Conservation (phyloP, 2,329 filamentous ascomycete genomes). For the Sarocladiaceae sp. region DNA sequence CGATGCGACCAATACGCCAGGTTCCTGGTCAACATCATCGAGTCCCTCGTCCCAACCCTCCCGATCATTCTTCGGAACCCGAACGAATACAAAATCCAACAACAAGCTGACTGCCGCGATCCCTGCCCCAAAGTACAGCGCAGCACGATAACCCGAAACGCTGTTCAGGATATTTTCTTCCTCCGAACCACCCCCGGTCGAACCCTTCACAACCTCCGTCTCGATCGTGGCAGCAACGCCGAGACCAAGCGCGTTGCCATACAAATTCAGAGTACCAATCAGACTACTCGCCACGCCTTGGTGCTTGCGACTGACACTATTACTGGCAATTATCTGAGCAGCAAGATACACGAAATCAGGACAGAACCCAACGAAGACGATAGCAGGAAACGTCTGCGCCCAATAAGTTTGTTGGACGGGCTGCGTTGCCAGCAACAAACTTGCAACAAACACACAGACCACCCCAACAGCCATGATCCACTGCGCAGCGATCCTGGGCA, state of each 20-base stretch:
- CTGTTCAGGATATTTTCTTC: conserved; percentile 11
- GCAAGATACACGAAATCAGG: conserved; percentile 47
- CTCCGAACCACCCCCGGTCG: not conserved
- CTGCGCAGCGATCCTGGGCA: conserved; percentile 41
- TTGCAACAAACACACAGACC: conserved; percentile 15
- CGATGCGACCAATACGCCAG: not conserved
- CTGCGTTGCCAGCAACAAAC: conserved; percentile 32
- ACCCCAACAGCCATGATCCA: conserved; percentile 43
- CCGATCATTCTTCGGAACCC: conserved; percentile 35
- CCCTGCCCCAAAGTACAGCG: conserved; percentile 35
- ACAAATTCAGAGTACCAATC: conserved; percentile 34
- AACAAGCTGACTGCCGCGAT: conserved; percentile 28
- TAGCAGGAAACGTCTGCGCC: conserved; percentile 35
- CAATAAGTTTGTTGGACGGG: conserved; percentile 37
- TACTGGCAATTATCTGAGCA: conserved; percentile 50
- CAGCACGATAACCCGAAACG: conserved; percentile 31
- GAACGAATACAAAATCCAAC: conserved; percentile 31
- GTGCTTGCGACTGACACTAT: conserved; percentile 40
- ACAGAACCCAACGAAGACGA: conserved; percentile 28
- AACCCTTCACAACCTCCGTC: conserved; percentile 15
- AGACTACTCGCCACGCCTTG: conserved; percentile 48
- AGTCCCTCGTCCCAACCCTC: conserved; percentile 24
- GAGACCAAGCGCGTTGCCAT: conserved; percentile 26
- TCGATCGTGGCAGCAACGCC: conserved; percentile 32
- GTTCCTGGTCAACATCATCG: not conserved